These are phyloP conservation scores for Aureobasidium sp. DNA, from an alignment of 2,329 filamentous ascomycete genomes.

Conservation along the genomic window DNA sequence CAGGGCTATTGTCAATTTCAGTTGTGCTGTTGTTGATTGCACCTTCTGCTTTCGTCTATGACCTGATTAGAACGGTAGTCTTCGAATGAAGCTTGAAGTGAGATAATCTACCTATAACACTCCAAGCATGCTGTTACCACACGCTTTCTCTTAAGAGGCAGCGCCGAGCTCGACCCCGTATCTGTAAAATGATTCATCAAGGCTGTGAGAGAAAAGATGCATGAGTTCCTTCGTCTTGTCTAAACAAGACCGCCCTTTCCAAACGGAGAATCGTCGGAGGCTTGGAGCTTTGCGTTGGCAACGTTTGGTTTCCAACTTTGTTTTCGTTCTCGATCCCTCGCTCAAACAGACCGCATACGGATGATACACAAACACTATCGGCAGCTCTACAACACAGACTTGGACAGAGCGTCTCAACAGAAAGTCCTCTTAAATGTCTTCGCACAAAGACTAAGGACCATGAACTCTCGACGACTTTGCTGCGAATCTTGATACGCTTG, in stretches of 20 bases:
- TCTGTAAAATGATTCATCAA: background rate
- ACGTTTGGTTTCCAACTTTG: background rate
- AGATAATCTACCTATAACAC: background rate
- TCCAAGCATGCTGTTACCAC: background rate
- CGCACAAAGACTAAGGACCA: no score
- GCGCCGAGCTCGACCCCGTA: background rate
- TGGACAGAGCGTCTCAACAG: no score
- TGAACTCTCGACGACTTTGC: no score
- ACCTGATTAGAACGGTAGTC: background rate
- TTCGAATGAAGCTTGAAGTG: background rate
- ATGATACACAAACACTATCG: no score
- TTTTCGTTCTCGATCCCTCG: background rate
- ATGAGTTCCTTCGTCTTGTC: background rate
- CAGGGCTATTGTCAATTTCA: background rate
- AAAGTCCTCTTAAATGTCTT: no score
- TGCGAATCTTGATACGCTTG: no score
- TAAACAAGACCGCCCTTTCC: background rate
- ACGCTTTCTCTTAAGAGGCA: background rate
- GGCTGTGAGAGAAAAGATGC: background rate
- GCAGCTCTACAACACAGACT: no score
- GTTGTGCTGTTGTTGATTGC: background rate
- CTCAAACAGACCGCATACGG: no score
- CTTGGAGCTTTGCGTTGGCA: background rate
- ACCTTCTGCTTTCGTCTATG: constrained; percentile 8
- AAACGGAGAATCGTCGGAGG: background rate